phyloP scores from a whole-genome alignment of 768 basidiomycete genomes.

The Ramaria sp. region DNA sequence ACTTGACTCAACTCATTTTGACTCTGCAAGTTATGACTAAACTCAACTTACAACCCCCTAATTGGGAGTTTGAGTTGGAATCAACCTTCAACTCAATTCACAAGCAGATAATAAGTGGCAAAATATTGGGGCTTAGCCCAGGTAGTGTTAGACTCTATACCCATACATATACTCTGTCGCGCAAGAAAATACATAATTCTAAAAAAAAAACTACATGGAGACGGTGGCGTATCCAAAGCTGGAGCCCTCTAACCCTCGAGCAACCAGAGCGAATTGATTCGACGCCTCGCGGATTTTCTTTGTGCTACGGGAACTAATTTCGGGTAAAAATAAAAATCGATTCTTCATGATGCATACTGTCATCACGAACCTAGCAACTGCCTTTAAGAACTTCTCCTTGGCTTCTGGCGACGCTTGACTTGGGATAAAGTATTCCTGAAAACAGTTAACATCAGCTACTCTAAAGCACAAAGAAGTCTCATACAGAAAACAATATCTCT shows the following conservation, averaged over 20 bases:
- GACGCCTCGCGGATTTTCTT: conserved; percentile 74
- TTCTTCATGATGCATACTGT: background rate
- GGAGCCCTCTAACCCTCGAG: conserved; percentile 74
- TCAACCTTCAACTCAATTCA: too few relatives aligned
- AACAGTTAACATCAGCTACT: background rate
- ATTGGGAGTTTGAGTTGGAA: too few relatives aligned
- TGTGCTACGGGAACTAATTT: conserved; percentile 53
- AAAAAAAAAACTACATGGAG: conserved; percentile 29
- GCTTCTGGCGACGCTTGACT: conserved; percentile 64
- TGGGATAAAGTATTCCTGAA: conserved; percentile 60
- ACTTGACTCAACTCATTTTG: too few relatives aligned
- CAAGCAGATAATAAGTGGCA: too few relatives aligned
- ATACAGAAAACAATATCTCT: conserved; percentile 56
- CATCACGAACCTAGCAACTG: conserved; percentile 47
- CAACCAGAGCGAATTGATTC: conserved; percentile 78
- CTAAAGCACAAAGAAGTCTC: conserved; percentile 1
- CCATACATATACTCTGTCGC: background rate
- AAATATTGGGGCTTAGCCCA: too few relatives aligned
- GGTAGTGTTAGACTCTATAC: too few relatives aligned
- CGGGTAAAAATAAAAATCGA: background rate
- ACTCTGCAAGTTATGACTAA: too few relatives aligned
- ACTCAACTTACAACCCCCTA: too few relatives aligned
- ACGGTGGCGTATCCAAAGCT: conserved; percentile 76
- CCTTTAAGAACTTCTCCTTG: conserved; percentile 70
- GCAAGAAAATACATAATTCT: background rate